These are phyloP conservation scores for Calonectria hawksworthii DNA, from an alignment of 2,329 filamentous ascomycete genomes.

Conservation along the genomic window DNA sequence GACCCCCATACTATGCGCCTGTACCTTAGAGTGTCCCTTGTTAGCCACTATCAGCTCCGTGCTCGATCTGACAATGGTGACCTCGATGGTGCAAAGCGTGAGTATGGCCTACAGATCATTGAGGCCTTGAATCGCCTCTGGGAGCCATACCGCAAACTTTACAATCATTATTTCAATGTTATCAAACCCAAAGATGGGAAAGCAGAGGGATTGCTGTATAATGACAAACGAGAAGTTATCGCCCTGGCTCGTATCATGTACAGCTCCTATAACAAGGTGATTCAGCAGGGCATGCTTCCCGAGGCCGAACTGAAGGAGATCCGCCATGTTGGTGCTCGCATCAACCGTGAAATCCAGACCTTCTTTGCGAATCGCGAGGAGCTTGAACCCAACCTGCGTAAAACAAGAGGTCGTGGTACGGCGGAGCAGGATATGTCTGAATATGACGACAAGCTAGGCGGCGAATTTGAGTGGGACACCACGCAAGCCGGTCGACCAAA, in stretches of 20 bases:
- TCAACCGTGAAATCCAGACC: conserved; percentile 54
- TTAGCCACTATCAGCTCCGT: conserved; percentile 58
- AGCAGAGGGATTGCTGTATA: conserved; percentile 49
- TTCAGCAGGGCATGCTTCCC: conserved; percentile 56
- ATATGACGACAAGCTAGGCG: conserved; percentile 30
- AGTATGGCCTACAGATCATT: conserved; percentile 65
- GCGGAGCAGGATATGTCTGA: conserved; percentile 40
- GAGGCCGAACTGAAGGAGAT: conserved; percentile 51
- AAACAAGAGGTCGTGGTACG: conserved; percentile 31
- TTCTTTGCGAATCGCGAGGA: conserved; percentile 54
- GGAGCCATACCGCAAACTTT: conserved; percentile 60
- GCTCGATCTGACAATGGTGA: conserved; percentile 47
- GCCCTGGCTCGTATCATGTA: conserved; percentile 62
- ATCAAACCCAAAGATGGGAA: conserved; percentile 39
- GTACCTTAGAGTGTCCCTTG: conserved; percentile 70
- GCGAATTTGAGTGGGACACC: conserved; percentile 52
- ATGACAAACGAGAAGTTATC: conserved; percentile 57
- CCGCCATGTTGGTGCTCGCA: conserved; percentile 49
- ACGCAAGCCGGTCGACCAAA: conserved; percentile 32
- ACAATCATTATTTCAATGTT: conserved; percentile 53
- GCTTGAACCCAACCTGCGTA: conserved; percentile 50
- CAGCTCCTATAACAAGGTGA: conserved; percentile 59
- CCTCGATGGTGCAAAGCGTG: conserved; percentile 53
- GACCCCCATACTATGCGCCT: conserved; percentile 66
- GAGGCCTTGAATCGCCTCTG: conserved; percentile 65